Percentiles rank a stretch among this genome's conserved stretches.
phyloP scores from a whole-genome alignment of 208 protist genomes.

The Crithidia sp. region DNA sequence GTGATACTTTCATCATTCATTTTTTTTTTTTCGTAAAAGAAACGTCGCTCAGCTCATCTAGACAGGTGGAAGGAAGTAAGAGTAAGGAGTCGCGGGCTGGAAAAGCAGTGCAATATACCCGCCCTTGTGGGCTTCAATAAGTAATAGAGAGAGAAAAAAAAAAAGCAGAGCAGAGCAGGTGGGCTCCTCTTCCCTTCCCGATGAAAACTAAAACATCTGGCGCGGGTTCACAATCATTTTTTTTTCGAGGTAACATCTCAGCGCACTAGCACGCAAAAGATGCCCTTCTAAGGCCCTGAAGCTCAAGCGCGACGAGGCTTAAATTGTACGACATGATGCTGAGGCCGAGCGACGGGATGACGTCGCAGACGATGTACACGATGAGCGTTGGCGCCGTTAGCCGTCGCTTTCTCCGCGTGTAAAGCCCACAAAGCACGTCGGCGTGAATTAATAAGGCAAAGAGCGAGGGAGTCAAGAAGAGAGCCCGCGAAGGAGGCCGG shows the following conservation, averaged over 20 bases:
- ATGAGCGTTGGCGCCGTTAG: constrained; percentile 48
- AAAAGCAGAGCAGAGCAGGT: neutral
- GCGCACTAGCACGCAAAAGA: constrained; percentile 8
- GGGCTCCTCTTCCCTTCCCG: no score
- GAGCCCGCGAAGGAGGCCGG: constrained; percentile 39
- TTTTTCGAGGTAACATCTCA: neutral
- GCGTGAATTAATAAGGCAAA: constrained; percentile 57
- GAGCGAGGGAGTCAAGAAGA: constrained; percentile 40
- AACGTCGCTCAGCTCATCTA: no score
- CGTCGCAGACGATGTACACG: constrained; percentile 67
- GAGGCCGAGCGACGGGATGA: constrained; percentile 61
- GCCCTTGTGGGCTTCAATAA: no score
- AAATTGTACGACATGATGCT: constrained; percentile 50
- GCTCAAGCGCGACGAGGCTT: constrained; percentile 5
- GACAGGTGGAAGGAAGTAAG: neutral
- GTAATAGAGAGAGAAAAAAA: neutral
- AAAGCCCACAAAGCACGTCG: constrained; percentile 37
- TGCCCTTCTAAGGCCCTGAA: constrained; percentile 8
- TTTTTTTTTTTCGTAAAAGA: no score
- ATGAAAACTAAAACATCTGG: neutral
- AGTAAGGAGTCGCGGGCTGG: neutral
- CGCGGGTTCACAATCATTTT: neutral
- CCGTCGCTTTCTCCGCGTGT: constrained; percentile 25
- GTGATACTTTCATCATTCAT: no score
- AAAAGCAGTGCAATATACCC: no score